Base-by-base conservation (phyloP, 2,329 filamentous ascomycete genomes). In the Massarina eburnea region DNA sequence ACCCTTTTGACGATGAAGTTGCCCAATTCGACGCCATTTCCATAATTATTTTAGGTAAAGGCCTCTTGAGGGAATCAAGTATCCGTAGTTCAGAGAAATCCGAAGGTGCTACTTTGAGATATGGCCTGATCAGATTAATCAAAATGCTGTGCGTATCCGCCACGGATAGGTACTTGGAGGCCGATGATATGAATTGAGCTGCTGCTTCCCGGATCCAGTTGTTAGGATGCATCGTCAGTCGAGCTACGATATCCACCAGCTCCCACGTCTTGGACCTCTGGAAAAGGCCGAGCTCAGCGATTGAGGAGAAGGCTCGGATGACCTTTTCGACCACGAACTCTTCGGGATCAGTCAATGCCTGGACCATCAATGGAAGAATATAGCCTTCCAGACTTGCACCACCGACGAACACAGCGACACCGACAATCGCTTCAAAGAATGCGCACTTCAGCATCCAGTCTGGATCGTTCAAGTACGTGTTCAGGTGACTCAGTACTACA, bases 371-470 rank as follows among this genome's bases (percentile, higher is more conserved):
- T 1, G 95, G 94, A 20, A 99, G 73, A 54, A 97, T 95, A 59
- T 96, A 99, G 57, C 95, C 91, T 69, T 99, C 94, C 24, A 99
- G 74, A 56, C 86, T 95, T 26, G 85, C 88, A 48, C 88, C 91
- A 21, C 94, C 94, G 26, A 97, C 82, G 57, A 96, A 96, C 1
- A 89, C 83, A 3, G 91, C 89, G 54, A 99, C 91, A 3, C 91
- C 92, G 14, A 97, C 89, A 20, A 97, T 90, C 0, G 91, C 89
- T 62, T 96, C 91, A 61, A 99, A 96, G 66, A 97, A 97, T 2
- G 92, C 91, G 60, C 91, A 96, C 68, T 96, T 96, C 24, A 99
- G 75, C 67, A 90, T 90, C 94, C 94, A 99, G 66, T 99, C 91
- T 33, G 87, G 84, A 60, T 97, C 94, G 57, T 99, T 99, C 8